Percentiles rank a stretch among this genome's conserved stretches.
These are phyloP conservation scores for Carallia brachiata DNA, from an alignment of 345 rosid species.

Conservation along the genomic window DNA sequence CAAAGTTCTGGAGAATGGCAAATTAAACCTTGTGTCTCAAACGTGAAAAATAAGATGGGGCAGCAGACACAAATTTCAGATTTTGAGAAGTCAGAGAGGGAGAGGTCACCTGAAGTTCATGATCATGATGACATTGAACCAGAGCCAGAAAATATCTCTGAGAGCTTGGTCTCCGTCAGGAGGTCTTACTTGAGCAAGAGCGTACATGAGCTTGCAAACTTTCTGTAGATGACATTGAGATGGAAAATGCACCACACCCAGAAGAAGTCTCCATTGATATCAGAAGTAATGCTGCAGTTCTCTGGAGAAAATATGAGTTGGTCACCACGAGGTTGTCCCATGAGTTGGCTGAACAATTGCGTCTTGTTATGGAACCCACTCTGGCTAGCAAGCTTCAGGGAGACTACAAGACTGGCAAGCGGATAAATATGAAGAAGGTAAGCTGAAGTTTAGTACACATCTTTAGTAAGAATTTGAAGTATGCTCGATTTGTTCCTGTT, in stretches of 20 bases:
- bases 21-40: slow-evolving; percentile 31
- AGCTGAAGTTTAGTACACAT: background rate
- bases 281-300: slow-evolving; percentile 42
- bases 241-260: slow-evolving; percentile 37
- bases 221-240: slow-evolving; percentile 41
- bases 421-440: slow-evolving; percentile 97
- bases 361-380: slow-evolving; percentile 91
- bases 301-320: slow-evolving; percentile 84
- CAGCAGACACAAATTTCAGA: slow-evolving; percentile 44
- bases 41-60: slow-evolving; percentile 34
- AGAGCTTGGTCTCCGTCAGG: slow-evolving; percentile 55
- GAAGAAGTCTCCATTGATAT: slow-evolving; percentile 45
- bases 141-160: slow-evolving; percentile 31
- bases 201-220: slow-evolving; percentile 39
- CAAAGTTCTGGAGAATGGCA: slow-evolving; percentile 39
- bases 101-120: slow-evolving; percentile 30
- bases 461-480: background rate
- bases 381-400: slow-evolving; percentile 94
- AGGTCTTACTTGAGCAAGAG: slow-evolving; percentile 45
- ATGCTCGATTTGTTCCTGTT: background rate
- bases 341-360: slow-evolving; percentile 91
- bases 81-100: slow-evolving; percentile 31
- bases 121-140: slow-evolving; percentile 34
- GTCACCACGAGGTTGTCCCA: slow-evolving; percentile 74
- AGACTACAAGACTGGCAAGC: slow-evolving; percentile 90